Evolutionary conservation across 257 asterid species (phyloP).

Genomic region (Anisodus tanguticus): DNA sequence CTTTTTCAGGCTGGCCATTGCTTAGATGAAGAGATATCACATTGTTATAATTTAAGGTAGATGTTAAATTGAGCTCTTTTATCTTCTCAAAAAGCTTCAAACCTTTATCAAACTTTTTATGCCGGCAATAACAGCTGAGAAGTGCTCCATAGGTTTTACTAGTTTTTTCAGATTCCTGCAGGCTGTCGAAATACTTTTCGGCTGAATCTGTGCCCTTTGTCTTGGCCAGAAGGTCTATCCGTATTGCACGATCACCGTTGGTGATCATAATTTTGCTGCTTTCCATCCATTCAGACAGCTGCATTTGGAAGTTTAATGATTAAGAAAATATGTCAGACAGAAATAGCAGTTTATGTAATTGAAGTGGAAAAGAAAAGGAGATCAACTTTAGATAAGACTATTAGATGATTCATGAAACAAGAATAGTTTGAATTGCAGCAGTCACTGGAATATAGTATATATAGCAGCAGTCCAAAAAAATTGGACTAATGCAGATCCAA

Average conservation of each 20-base stretch:
- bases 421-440: slow-evolving; percentile 11
- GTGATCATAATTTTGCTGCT: slow-evolving; percentile 43
- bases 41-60: slow-evolving; percentile 67
- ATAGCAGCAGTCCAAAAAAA: slow-evolving; percentile 6
- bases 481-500: not conserved
- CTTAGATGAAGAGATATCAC: slow-evolving; percentile 52
- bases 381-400: not conserved
- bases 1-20: slow-evolving; percentile 52
- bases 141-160: slow-evolving; percentile 74
- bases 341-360: not conserved
- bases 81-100: slow-evolving; percentile 59
- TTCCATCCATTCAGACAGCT: slow-evolving; percentile 76
- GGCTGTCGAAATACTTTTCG: slow-evolving; percentile 62
- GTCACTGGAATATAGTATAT: not conserved
- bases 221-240: slow-evolving; percentile 64
- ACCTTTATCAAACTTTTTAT: slow-evolving; percentile 59
- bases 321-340: slow-evolving; percentile 1
- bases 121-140: slow-evolving; percentile 64
- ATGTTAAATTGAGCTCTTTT: slow-evolving; percentile 44
- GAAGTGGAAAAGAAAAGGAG: not conserved
- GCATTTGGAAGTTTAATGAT: slow-evolving; percentile 24
- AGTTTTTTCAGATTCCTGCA: slow-evolving; percentile 60
- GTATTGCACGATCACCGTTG: slow-evolving; percentile 58
- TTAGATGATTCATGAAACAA: slow-evolving; percentile 9
- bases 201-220: slow-evolving; percentile 59